phyloP scores from a whole-genome alignment of 306 rosid genomes.

The Quercus aquifolioides region DNA sequence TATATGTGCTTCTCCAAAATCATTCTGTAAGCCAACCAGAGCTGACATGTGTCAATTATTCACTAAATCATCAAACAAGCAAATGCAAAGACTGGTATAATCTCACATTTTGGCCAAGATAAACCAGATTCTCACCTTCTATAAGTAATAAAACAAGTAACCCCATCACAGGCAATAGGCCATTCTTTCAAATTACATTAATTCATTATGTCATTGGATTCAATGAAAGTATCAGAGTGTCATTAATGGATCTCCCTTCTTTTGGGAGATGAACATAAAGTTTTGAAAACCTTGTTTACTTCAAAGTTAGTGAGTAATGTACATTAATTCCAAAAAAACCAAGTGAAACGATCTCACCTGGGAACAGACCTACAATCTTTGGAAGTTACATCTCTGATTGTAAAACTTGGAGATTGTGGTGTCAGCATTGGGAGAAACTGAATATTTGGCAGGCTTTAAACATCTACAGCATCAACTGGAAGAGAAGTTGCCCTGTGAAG shows the following conservation, averaged over 20 bases:
- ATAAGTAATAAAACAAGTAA: background rate
- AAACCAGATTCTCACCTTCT: no score
- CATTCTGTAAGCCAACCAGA: background rate
- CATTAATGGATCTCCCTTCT: background rate
- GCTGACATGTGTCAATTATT: background rate
- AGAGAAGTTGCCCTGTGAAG: conserved; percentile 93
- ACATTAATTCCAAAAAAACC: conserved; percentile 18
- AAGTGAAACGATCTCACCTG: conserved; percentile 19
- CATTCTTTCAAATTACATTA: background rate
- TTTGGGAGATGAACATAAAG: conserved; percentile 12
- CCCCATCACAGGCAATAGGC: background rate
- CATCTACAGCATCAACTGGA: conserved; percentile 88
- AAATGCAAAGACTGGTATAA: no score
- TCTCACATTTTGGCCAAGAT: no score
- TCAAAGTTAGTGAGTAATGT: conserved; percentile 25
- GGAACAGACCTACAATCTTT: conserved; percentile 17
- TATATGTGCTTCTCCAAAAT: background rate
- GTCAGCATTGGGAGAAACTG: conserved; percentile 17
- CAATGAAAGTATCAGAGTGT: background rate
- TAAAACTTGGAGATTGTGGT: conserved; percentile 10
- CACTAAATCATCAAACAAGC: background rate
- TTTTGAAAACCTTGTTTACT: conserved; percentile 5
- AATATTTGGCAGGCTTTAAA: conserved; percentile 27
- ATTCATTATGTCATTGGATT: background rate
- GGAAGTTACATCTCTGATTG: conserved; percentile 18